phyloP scores from a whole-genome alignment of 371 early-diverging fungal genomes.

The Sporodiniella umbellata region DNA sequence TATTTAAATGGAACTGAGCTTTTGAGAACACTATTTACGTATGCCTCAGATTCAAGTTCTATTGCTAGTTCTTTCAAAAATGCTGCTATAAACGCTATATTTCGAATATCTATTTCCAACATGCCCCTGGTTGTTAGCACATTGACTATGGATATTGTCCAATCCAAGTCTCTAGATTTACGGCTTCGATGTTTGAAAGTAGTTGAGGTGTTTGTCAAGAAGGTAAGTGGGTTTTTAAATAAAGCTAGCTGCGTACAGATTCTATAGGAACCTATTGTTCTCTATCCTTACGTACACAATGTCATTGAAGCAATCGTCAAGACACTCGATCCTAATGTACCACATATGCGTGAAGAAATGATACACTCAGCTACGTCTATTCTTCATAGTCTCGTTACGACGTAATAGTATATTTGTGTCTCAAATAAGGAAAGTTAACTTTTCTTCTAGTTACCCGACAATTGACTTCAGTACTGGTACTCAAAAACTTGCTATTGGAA shows the following conservation, averaged over 20 bases:
- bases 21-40: slow-evolving; percentile 61
- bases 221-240: slow-evolving; percentile 40
- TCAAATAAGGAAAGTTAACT: not conserved
- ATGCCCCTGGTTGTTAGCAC: slow-evolving; percentile 73
- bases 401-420: slow-evolving; percentile 21
- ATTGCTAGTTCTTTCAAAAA: slow-evolving; percentile 38
- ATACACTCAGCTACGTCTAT: slow-evolving; percentile 68
- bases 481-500: slow-evolving; percentile 82
- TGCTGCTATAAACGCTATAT: slow-evolving; percentile 69
- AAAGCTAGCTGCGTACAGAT: not conserved
- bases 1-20: slow-evolving; percentile 72
- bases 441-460: slow-evolving; percentile 53
- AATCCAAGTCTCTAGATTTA: slow-evolving; percentile 59
- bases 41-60: slow-evolving; percentile 47
- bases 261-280: slow-evolving; percentile 59
- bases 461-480: slow-evolving; percentile 74
- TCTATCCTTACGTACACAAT: slow-evolving; percentile 58
- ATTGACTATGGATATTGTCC: slow-evolving; percentile 70
- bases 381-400: slow-evolving; percentile 75
- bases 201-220: slow-evolving; percentile 70
- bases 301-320: slow-evolving; percentile 81
- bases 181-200: slow-evolving; percentile 62
- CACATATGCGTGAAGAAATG: slow-evolving; percentile 70
- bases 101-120: slow-evolving; percentile 70
- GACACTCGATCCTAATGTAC: slow-evolving; percentile 79